Base-by-base conservation (phyloP, 1,139 yeast genomes). In the Starmera stellimalicola region DNA sequence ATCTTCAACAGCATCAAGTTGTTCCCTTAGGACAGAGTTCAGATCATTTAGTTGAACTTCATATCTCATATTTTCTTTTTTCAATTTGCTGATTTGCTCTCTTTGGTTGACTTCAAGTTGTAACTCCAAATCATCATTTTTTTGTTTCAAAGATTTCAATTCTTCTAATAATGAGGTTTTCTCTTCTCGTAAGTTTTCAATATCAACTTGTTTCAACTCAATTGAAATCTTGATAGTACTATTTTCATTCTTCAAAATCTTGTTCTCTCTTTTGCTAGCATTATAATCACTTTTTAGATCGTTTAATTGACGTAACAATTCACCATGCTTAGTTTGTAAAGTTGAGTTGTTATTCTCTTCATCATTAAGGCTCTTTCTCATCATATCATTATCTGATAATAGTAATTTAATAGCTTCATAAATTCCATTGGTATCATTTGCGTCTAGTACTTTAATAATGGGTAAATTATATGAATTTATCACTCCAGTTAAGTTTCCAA, bases 21-120 rank as follows among this genome's bases (percentile, higher is more conserved):
- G 36, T 16, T 33, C 32, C 5, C 14, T 8, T 7, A 35, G 10
- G 4, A 30, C n/a, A 2, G n/a, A 12, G 6, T 30, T 31, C 33
- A 35, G 19, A 11, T 35, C 30, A 3, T 2, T 3, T 6, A 18
- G 10, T 20, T 22, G 25, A 6, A 22, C 12, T 22, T 22, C 14
- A 8, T 22, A 22, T 22, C 12, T 22, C 14, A 14, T n/a, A 6
- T n/a, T 14, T 8, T 22, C 25, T 7, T 22, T 22, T 22, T 22
- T 22, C 7, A 22, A 22, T n/a, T n/a, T n/a, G n/a, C n/a, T n/a
- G n/a, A n/a, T n/a, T n/a, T n/a, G n/a, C n/a, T n/a, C n/a, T n/a
- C n/a, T n/a, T n/a, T n/a, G n/a, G n/a, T n/a, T n/a, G n/a, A n/a
- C n/a, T n/a, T n/a, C n/a, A n/a, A n/a, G n/a, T n/a, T n/a, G n/a